Percentiles rank a stretch among this genome's conserved stretches.
Conservation (phyloP, 352 stramenopile species). For the Elongisporangium anandrum region DNA sequence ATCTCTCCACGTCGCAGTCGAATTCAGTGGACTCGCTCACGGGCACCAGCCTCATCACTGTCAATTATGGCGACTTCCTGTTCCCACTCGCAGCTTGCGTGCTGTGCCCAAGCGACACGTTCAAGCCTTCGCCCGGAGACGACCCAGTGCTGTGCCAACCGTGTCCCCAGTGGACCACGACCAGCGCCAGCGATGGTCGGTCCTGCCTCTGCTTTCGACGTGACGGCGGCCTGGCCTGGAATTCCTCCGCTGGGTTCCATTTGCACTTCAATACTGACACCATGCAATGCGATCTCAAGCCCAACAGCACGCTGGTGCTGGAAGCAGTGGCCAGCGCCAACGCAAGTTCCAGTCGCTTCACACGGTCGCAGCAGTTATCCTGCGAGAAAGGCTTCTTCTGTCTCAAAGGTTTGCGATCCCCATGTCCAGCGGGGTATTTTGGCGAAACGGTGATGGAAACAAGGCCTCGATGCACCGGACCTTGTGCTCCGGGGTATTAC, state of each 20-base stretch:
- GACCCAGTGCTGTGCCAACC: slow-evolving; percentile 31
- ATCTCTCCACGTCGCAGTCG: slow-evolving; percentile 13
- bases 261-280: slow-evolving; percentile 34
- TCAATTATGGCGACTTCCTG: slow-evolving; percentile 53
- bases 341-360: slow-evolving; percentile 31
- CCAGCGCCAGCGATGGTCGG: slow-evolving; percentile 39
- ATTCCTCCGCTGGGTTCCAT: slow-evolving; percentile 12
- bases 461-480: slow-evolving; percentile 24
- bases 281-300: slow-evolving; percentile 21
- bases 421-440: slow-evolving; percentile 52
- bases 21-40: slow-evolving; percentile 42
- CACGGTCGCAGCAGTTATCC: slow-evolving; percentile 31
- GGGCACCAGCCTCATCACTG: slow-evolving; percentile 30
- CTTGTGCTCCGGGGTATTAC: slow-evolving; percentile 49
- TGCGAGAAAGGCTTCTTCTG: slow-evolving; percentile 74
- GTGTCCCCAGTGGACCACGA: slow-evolving; percentile 42
- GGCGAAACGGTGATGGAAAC: slow-evolving; percentile 29
- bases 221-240: slow-evolving; percentile 30
- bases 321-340: slow-evolving; percentile 2
- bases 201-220: slow-evolving; percentile 65
- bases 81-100: slow-evolving; percentile 58
- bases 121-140: slow-evolving; percentile 56
- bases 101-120: slow-evolving; percentile 59
- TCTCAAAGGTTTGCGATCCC: slow-evolving; percentile 30
- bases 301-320: slow-evolving; percentile 3